Evolutionary conservation across 208 protist species (phyloP).

Genomic region (Trypanosoma theileri): DNA sequence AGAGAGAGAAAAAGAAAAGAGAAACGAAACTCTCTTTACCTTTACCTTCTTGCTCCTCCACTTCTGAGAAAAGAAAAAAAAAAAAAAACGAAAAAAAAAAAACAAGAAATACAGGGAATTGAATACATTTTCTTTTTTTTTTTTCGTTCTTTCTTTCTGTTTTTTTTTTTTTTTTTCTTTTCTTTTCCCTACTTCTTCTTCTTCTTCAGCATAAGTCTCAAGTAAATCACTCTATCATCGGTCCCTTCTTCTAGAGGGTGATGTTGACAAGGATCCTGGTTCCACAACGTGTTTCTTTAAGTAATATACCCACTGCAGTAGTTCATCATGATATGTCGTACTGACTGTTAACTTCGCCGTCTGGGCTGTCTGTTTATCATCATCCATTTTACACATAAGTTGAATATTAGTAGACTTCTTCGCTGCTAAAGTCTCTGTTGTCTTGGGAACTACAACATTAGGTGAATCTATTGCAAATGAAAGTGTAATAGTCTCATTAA

Average conservation of each 20-base stretch:
- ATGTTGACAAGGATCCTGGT: background rate
- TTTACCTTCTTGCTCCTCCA: background rate
- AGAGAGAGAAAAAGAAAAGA: slow-evolving; percentile 22
- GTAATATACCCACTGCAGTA: slow-evolving; percentile 90
- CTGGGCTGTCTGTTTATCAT: slow-evolving; percentile 19
- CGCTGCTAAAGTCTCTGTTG: slow-evolving; percentile 75
- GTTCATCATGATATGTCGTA: slow-evolving; percentile 32
- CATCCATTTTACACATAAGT: slow-evolving; percentile 74
- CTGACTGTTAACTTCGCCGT: slow-evolving; percentile 53
- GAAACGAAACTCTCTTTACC: slow-evolving; percentile 4
- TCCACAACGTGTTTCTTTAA: slow-evolving; percentile 34
- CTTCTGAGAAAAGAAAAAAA: background rate
- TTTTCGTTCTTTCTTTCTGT: background rate
- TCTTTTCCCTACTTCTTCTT: background rate
- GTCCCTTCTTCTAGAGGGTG: background rate
- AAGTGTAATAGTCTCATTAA: slow-evolving; percentile 82
- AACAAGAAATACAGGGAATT: background rate
- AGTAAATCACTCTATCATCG: background rate
- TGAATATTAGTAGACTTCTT: slow-evolving; percentile 80
- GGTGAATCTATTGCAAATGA: slow-evolving; percentile 78
- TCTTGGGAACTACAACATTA: slow-evolving; percentile 79
- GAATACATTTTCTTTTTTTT: slow-evolving; percentile 6
- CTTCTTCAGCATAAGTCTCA: background rate
- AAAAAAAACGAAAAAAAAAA: slow-evolving; percentile 22
- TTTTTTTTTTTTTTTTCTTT: slow-evolving; percentile 10